Evolutionary conservation across 1,139 yeast species (phyloP).

Genomic region (Yamadazyma dushanensis): DNA sequence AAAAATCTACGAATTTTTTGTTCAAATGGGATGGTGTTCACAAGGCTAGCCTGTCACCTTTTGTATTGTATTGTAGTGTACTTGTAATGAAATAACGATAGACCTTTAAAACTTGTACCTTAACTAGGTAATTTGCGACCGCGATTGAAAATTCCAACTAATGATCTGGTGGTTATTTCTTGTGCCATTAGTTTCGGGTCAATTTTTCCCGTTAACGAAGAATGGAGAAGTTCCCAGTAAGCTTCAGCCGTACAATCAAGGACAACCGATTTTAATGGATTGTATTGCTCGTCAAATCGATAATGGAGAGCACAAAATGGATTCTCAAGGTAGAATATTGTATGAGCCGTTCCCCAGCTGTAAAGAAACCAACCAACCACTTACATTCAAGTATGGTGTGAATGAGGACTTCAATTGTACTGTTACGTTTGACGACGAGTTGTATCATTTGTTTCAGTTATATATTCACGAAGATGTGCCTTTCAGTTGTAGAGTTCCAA

Average conservation of each 20-base stretch:
- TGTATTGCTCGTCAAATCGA: constrained; percentile 72
- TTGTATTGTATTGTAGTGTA: constrained; percentile 5
- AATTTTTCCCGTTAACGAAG: constrained; percentile 19
- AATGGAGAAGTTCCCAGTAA: constrained; percentile 35
- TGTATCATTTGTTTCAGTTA: constrained; percentile 70
- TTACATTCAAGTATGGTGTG: constrained; percentile 51
- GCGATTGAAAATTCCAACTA: neutral
- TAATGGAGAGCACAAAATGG: constrained; percentile 74
- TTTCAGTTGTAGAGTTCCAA: constrained; percentile 64
- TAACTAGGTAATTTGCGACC: constrained; percentile 1
- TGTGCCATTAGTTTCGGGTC: constrained; percentile 11
- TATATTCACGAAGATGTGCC: constrained; percentile 80
- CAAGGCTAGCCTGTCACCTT: constrained; percentile 33
- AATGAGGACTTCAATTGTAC: constrained; percentile 63
- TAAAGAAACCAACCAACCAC: constrained; percentile 62
- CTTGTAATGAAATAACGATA: constrained; percentile 2
- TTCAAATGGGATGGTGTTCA: constrained; percentile 82
- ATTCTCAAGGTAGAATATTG: constrained; percentile 55
- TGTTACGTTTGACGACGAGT: constrained; percentile 61
- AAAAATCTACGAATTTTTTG: constrained; percentile 87
- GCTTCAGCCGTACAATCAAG: constrained; percentile 37
- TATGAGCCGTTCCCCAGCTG: constrained; percentile 63
- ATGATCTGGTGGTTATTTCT: constrained; percentile 8
- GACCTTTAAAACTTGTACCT: neutral
- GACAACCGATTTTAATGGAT: constrained; percentile 52